phyloP scores from a whole-genome alignment of 2,329 filamentous ascomycete genomes.

The Fusarium clavum region DNA sequence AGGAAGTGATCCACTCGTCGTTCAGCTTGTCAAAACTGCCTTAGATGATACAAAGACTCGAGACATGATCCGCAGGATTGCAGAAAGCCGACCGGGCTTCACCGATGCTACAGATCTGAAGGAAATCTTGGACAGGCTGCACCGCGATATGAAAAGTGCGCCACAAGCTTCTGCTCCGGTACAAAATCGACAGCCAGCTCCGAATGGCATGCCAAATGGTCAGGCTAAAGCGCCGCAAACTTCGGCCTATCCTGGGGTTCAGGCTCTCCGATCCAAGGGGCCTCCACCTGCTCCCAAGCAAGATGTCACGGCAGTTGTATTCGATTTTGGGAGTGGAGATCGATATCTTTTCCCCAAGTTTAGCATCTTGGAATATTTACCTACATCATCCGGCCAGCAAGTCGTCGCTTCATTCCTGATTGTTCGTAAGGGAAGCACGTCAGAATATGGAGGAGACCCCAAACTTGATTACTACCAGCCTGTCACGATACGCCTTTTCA shows the following conservation, averaged over 20 bases:
- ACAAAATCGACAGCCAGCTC: conserved; percentile 42
- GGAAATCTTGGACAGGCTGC: conserved; percentile 61
- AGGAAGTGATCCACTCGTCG: conserved; percentile 66
- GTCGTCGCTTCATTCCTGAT: conserved; percentile 82
- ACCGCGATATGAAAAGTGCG: conserved; percentile 56
- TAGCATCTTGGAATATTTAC: conserved; percentile 77
- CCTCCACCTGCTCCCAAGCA: conserved; percentile 65
- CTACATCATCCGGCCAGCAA: conserved; percentile 62
- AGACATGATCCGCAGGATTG: conserved; percentile 66
- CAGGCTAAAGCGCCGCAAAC: conserved; percentile 39
- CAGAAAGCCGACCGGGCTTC: conserved; percentile 62
- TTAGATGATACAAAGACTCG: conserved; percentile 63
- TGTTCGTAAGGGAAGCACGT: conserved; percentile 76
- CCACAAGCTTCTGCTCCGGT: conserved; percentile 47
- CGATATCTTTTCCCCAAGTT: conserved; percentile 83
- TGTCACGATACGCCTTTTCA: conserved; percentile 71
- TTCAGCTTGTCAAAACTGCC: conserved; percentile 67
- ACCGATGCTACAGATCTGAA: conserved; percentile 67
- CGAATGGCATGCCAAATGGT: conserved; percentile 52
- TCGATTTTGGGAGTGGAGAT: conserved; percentile 80
- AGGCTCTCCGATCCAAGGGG: conserved; percentile 70
- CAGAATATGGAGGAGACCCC: conserved; percentile 72
- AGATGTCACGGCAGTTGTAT: conserved; percentile 73
- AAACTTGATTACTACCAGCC: conserved; percentile 81
- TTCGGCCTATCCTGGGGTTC: conserved; percentile 54